Evolutionary conservation across 306 rosid genomes (phyloP).

Genomic region (Trifolium subterraneum): DNA sequence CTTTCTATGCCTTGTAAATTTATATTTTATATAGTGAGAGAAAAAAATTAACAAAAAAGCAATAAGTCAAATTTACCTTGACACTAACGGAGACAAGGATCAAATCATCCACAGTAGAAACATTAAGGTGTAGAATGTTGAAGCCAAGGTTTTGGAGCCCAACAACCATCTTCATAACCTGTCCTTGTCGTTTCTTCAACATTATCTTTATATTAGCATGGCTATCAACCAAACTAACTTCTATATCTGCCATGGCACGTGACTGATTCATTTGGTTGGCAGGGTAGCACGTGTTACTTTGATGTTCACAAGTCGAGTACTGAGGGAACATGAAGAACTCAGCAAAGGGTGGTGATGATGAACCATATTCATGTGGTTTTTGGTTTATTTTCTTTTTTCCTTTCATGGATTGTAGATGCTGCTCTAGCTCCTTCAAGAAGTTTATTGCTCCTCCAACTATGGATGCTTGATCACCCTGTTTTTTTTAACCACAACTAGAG

Average conservation of each 20-base stretch:
- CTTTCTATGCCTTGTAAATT: too few species aligned
- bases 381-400: conserved; percentile 48
- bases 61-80: conserved; percentile 48
- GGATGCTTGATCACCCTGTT: conserved; percentile 95
- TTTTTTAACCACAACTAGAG: background rate
- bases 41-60: too few species aligned
- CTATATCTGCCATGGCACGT: conserved; percentile 67
- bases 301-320: conserved; percentile 58
- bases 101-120: conserved; percentile 61
- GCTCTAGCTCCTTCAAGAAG: conserved; percentile 90
- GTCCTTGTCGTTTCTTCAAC: conserved; percentile 58
- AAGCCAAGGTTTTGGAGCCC: conserved; percentile 71
- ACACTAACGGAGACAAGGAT: conserved; percentile 77
- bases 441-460: conserved; percentile 92
- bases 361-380: conserved; percentile 5
- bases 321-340: conserved; percentile 88
- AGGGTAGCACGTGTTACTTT: conserved; percentile 36
- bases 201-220: conserved; percentile 86
- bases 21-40: too few species aligned
- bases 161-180: conserved; percentile 65
- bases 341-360: conserved; percentile 49
- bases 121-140: conserved; percentile 79
- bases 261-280: conserved; percentile 1
- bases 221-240: conserved; percentile 81
- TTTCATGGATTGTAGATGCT: conserved; percentile 66